Conservation (phyloP, 352 stramenopile genomes). For the Globisporangium paddicum region DNA sequence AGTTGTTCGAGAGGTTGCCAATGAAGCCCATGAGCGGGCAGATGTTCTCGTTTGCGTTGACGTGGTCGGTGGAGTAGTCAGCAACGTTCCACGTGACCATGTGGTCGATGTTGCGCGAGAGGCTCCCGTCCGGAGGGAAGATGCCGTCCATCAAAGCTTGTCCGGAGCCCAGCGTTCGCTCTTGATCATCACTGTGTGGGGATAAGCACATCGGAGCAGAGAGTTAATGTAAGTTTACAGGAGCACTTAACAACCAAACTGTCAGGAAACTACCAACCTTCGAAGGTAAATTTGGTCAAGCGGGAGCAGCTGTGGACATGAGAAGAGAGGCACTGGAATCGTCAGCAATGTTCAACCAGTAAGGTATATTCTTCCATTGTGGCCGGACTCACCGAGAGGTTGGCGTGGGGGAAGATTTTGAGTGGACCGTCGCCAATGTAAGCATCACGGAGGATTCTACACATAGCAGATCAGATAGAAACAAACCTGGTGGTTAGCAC, state of each 20-base stretch:
- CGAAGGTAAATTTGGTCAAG: constrained; percentile 66
- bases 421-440: constrained; percentile 70
- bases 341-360: too few species aligned
- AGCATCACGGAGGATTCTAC: constrained; percentile 57
- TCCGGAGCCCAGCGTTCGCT: constrained; percentile 78
- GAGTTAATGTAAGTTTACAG: background rate
- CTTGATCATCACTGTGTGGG: constrained; percentile 63
- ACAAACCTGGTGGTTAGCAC: background rate
- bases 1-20: constrained; percentile 52
- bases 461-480: background rate
- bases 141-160: constrained; percentile 75
- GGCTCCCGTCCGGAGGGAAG: constrained; percentile 55
- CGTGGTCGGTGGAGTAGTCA: constrained; percentile 76
- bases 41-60: constrained; percentile 73
- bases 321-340: too few species aligned
- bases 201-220: background rate
- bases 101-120: constrained; percentile 42
- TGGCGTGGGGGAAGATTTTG: constrained; percentile 63
- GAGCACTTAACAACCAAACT: background rate
- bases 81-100: constrained; percentile 77
- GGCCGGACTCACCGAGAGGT: constrained; percentile 45
- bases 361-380: background rate
- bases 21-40: constrained; percentile 76
- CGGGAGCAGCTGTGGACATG: constrained; percentile 27
- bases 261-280: constrained; percentile 7